These are phyloP conservation scores for Harringtonia aguacate DNA, from an alignment of 2,329 filamentous ascomycete species.

Conservation along the genomic window DNA sequence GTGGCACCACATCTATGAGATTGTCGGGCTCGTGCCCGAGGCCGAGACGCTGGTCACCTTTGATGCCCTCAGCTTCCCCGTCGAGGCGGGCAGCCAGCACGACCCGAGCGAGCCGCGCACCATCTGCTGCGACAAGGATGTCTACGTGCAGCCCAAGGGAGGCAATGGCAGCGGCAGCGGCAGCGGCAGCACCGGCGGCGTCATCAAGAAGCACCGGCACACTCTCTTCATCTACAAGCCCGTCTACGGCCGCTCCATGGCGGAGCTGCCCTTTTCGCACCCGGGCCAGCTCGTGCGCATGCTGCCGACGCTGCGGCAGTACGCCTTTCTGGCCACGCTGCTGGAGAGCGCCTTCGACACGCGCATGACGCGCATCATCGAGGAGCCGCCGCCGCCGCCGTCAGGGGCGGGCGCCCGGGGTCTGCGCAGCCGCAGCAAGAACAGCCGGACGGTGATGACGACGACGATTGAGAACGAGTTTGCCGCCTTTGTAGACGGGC, in stretches of 20 bases:
- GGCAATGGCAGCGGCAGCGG: neutral
- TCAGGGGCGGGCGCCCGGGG: neutral
- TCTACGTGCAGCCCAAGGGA: constrained; percentile 24
- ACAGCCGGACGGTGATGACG: constrained; percentile 4
- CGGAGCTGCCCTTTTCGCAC: constrained; percentile 64
- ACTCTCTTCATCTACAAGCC: constrained; percentile 61
- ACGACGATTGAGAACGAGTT: constrained; percentile 17
- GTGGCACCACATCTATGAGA: constrained; percentile 51
- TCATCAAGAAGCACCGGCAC: constrained; percentile 37
- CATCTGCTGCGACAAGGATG: constrained; percentile 36
- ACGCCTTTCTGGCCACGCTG: constrained; percentile 57
- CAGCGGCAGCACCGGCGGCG: constrained; percentile 14
- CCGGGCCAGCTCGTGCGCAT: constrained; percentile 65
- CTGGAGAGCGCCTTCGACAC: constrained; percentile 50
- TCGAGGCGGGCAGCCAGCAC: constrained; percentile 33
- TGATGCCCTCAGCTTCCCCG: constrained; percentile 47
- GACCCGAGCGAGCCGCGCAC: constrained; percentile 48
- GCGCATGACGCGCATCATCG: constrained; percentile 8
- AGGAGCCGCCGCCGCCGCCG: constrained; percentile 14
- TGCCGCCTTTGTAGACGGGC: constrained; percentile 10
- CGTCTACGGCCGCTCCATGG: constrained; percentile 58
- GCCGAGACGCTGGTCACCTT: constrained; percentile 36
- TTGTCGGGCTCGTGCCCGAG: constrained; percentile 36
- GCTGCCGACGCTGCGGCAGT: constrained; percentile 66
- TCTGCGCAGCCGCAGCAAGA: too few species aligned